Evolutionary conservation across 768 basidiomycete species (phyloP).

Genomic region (Pleurotus ostreatus): DNA sequence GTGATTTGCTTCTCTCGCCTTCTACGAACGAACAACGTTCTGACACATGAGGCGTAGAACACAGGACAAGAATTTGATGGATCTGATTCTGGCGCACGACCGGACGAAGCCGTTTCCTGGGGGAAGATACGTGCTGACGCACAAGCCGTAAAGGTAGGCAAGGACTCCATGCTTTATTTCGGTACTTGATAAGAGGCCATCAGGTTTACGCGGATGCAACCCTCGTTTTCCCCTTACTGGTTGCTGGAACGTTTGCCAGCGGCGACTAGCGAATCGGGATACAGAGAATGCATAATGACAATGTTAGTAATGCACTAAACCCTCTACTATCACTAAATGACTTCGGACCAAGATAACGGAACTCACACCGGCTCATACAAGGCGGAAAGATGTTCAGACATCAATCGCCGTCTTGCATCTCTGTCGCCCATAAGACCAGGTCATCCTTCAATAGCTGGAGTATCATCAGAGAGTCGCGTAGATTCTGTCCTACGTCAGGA

Average conservation of each 20-base stretch:
- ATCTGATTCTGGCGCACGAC: constrained; percentile 93
- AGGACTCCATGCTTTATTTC: neutral
- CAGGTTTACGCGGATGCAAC: constrained; percentile 95
- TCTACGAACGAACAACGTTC: too few relatives aligned
- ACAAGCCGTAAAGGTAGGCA: constrained; percentile 72
- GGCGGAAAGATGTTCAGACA: neutral
- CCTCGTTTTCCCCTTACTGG: constrained; percentile 90
- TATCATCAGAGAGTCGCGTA: constrained; percentile 79
- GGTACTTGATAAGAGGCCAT: constrained; percentile 6
- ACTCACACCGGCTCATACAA: neutral
- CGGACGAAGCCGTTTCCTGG: constrained; percentile 98
- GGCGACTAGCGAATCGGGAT: constrained; percentile 18
- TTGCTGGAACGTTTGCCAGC: constrained; percentile 89
- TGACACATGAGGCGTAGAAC: constrained; percentile 49
- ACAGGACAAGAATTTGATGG: constrained; percentile 99
- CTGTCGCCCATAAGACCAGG: constrained; percentile 79
- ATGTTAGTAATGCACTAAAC: neutral
- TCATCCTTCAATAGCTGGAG: constrained; percentile 82
- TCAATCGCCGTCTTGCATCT: constrained; percentile 48
- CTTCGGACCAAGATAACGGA: neutral
- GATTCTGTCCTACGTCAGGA: constrained; percentile 29
- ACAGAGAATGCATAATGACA: neutral
- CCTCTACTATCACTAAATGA: neutral
- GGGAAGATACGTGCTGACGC: constrained; percentile 91
- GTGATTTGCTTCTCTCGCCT: constrained; percentile 28